phyloP scores from a whole-genome alignment of 2,329 filamentous ascomycete genomes.

The Ustulina deusta region DNA sequence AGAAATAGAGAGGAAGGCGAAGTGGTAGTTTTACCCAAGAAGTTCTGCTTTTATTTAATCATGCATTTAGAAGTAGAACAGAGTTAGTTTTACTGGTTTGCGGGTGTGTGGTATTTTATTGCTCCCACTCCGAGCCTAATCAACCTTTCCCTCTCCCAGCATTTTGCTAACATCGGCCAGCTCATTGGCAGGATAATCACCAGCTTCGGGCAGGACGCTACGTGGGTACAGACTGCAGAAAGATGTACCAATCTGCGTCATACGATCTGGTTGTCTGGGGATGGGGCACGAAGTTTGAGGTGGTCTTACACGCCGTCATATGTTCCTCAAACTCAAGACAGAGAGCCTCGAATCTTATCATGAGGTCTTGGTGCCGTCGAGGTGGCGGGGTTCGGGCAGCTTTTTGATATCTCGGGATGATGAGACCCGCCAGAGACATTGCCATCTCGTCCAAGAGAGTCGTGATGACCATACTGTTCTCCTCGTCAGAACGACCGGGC shows the following conservation, averaged over 20 bases:
- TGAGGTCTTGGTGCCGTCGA: neutral
- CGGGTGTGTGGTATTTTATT: neutral
- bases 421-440: neutral
- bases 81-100: neutral
- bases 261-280: neutral
- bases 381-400: neutral
- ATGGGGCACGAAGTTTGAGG: neutral
- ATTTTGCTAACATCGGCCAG: neutral
- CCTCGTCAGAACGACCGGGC: neutral
- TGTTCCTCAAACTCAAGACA: neutral
- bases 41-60: too few relatives aligned
- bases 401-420: neutral
- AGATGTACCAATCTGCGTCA: neutral
- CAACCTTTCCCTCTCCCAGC: neutral
- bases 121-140: neutral
- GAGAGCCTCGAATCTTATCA: neutral
- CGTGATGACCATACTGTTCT: neutral
- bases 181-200: neutral
- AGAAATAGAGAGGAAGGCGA: too few relatives aligned
- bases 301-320: too few relatives aligned
- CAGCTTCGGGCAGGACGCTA: too few relatives aligned
- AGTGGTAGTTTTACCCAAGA: too few relatives aligned
- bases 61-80: too few relatives aligned
- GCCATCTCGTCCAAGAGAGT: neutral
- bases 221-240: neutral